phyloP scores from a whole-genome alignment of 2,329 filamentous ascomycete genomes.

The Apiospora pterosperma region DNA sequence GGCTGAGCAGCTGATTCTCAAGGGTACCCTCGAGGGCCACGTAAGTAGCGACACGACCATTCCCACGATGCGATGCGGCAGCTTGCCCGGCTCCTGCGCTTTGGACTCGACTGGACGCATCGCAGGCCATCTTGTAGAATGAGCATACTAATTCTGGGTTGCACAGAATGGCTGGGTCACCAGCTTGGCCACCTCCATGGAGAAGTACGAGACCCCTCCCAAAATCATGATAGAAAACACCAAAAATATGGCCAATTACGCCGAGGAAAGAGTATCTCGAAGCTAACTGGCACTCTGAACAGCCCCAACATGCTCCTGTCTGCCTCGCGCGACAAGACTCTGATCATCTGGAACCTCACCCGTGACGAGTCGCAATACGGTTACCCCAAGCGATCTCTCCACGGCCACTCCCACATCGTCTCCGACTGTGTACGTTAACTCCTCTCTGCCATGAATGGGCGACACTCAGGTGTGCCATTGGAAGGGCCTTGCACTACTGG shows the following conservation, averaged over 20 bases:
- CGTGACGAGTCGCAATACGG: conserved; percentile 98
- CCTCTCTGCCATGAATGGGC: conserved; percentile 9
- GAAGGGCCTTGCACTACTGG: neutral
- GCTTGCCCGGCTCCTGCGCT: conserved; percentile 18
- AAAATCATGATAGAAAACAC: no score
- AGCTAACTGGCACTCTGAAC: conserved; percentile 23
- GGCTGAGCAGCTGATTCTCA: conserved; percentile 93
- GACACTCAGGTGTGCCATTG: conserved; percentile 13
- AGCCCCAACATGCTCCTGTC: conserved; percentile 99
- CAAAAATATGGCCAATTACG: neutral
- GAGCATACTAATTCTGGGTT: conserved; percentile 7
- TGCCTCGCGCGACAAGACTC: conserved; percentile 92
- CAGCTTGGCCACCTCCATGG: conserved; percentile 94
- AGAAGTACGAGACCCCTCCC: conserved; percentile 69
- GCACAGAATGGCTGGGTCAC: conserved; percentile 92
- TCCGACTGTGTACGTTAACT: conserved; percentile 90
- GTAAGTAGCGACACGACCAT: conserved; percentile 46
- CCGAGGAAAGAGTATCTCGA: conserved; percentile 14
- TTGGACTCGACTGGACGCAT: neutral
- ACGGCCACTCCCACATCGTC: conserved; percentile 99
- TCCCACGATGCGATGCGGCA: conserved; percentile 8
- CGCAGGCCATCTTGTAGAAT: neutral
- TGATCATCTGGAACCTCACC: conserved; percentile 99
- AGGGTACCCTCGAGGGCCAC: conserved; percentile 98
- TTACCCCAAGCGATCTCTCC: conserved; percentile 97